Evolutionary conservation across 441 rosid species (phyloP).

Genomic region (Erodium moschatum): DNA sequence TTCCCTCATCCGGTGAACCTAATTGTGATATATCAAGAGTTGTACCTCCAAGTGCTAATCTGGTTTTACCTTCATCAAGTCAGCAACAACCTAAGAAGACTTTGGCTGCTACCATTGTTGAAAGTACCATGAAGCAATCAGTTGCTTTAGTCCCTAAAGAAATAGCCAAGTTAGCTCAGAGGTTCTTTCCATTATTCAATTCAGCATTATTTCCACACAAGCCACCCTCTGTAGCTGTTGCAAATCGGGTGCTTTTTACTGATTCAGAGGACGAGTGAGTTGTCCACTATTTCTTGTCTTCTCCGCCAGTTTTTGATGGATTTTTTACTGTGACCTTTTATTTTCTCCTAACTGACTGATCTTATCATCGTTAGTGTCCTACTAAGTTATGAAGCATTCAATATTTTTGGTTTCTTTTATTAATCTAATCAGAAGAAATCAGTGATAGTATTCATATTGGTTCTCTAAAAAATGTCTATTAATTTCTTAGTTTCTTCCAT

Average conservation of each 20-base stretch:
- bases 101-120: conserved; percentile 79
- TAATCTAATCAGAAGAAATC: neutral
- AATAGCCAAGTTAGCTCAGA: conserved; percentile 65
- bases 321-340: neutral
- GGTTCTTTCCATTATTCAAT: conserved; percentile 58
- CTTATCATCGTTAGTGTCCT: neutral
- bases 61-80: conserved; percentile 31
- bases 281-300: conserved; percentile 14
- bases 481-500: conserved; percentile 6
- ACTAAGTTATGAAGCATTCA: neutral
- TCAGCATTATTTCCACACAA: conserved; percentile 76
- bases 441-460: neutral
- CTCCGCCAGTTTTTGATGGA: neutral
- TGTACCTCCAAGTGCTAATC: conserved; percentile 24
- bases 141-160: conserved; percentile 84
- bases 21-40: conserved; percentile 29
- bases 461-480: neutral
- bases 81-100: conserved; percentile 66
- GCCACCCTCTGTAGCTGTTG: conserved; percentile 70
- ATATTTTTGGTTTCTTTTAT: neutral
- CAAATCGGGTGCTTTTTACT: conserved; percentile 82
- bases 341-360: neutral
- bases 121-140: conserved; percentile 71
- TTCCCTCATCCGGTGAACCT: conserved; percentile 30
- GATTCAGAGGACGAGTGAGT: conserved; percentile 96